Percentiles rank a stretch among this genome's conserved stretches.
Conservation (phyloP, 805 yeast genomes). For the Sungouiella thailandica region DNA sequence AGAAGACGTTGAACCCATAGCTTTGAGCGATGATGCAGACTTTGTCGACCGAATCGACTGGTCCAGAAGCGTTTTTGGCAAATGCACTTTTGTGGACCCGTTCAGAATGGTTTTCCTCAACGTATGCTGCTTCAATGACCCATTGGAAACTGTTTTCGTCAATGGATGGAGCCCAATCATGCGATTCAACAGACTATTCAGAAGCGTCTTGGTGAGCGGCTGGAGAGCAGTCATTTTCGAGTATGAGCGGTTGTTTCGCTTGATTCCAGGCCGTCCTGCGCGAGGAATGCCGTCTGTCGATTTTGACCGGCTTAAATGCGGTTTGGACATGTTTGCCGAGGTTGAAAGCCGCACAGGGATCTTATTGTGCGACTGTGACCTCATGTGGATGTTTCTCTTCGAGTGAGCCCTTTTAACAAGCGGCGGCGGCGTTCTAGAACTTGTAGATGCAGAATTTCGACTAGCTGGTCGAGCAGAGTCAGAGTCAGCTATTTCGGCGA, state of each 20-base stretch:
- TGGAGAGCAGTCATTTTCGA: conserved; percentile 34
- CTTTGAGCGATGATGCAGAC: conserved; percentile 32
- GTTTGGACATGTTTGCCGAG: conserved; percentile 12
- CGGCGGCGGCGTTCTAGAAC: background rate
- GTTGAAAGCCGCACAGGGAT: conserved; percentile 7
- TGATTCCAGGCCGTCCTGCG: conserved; percentile 19
- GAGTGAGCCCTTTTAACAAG: conserved; percentile 3
- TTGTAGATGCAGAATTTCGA: too few species aligned
- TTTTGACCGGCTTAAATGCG: conserved; percentile 33
- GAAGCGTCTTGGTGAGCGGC: conserved; percentile 31
- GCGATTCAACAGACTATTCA: conserved; percentile 21
- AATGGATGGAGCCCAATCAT: conserved; percentile 11
- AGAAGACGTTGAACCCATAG: conserved; percentile 12
- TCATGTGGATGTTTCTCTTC: conserved; percentile 4
- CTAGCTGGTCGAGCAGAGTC: too few species aligned
- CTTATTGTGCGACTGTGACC: conserved; percentile 13
- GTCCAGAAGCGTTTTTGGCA: conserved; percentile 12
- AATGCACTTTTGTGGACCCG: conserved; percentile 5
- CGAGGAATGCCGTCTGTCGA: conserved; percentile 36
- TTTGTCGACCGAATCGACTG: conserved; percentile 23
- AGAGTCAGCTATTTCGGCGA: too few species aligned
- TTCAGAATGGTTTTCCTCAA: conserved; percentile 13
- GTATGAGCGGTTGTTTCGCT: conserved; percentile 32
- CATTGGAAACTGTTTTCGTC: conserved; percentile 14
- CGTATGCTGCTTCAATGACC: conserved; percentile 7